Evolutionary conservation across 345 rosid species (phyloP), one percentile per base, ranked within the genome.

Genomic region (Syzygium oleosum): DNA sequence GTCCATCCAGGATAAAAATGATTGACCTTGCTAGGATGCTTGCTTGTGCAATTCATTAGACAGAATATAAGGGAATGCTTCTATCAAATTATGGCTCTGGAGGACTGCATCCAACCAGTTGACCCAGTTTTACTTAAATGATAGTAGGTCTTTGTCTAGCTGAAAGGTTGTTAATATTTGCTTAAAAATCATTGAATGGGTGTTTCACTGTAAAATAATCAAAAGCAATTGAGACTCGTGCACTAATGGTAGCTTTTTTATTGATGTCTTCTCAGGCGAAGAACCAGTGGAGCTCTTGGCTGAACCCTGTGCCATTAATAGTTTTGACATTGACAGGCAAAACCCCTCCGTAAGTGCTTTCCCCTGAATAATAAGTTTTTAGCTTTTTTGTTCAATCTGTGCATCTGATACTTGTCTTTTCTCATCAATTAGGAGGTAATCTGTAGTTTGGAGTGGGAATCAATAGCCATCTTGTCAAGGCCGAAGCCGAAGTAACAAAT

Each of bases 371-470:
- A 41, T 54, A 61, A 51, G 7, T 55, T n/a, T 51, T 16, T 59
- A 86, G 27, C 16, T 85, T 38, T 68, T 84, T 51, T 38, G 41
- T 85, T 85, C 84, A 17, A 89, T 34, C 58, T 52, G 6, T 84
- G 52, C 53, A 79, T 87, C 84, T 56, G 56, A 88, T 87, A 59
- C 83, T 65, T 65, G 29, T 53, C 13, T 7, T 19, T 3, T 84
- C 25, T 83, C 85, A 49, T 83, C 73, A 12, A 90, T 91, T 94
- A 97, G 98, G 98, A 97, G 90, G 95, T 97, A 84, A 91, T 96
- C 78, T 97, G 98, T 87, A 91, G 98, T 93, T 93, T 96, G 92
- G 98, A 96, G 90, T 96, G 99, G 98, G 98, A 97, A 92, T 92
- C 98, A 38, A 84, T 96, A 85, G 98, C 93, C 89, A 88, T 96